phyloP scores from a whole-genome alignment of 2,329 filamentous ascomycete species.

The Rhynchosporium secalis region DNA sequence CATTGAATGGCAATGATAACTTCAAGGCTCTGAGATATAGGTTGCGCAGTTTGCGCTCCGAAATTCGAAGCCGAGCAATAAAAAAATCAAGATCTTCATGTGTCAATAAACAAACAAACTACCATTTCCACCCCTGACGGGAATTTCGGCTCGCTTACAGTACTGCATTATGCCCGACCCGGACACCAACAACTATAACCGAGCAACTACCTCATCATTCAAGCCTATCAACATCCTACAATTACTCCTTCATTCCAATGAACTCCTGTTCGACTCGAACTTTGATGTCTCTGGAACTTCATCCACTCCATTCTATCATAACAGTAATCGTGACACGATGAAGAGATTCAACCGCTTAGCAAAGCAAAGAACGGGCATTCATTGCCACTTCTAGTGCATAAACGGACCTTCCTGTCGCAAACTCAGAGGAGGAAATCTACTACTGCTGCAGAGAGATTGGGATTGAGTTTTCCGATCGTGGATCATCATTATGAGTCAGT shows the following conservation, averaged over 20 bases:
- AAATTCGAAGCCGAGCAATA: too few species aligned
- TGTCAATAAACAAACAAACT: neutral
- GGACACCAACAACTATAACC: neutral
- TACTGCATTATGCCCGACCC: slow-evolving; percentile 3
- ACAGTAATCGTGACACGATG: neutral
- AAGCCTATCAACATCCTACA: neutral
- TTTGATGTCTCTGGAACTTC: too few species aligned
- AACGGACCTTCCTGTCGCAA: slow-evolving; percentile 32
- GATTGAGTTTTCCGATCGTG: slow-evolving; percentile 24
- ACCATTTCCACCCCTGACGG: neutral
- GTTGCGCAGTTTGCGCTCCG: too few species aligned
- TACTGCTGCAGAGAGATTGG: slow-evolving; percentile 12
- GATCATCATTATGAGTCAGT: slow-evolving; percentile 30
- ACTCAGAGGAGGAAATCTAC: slow-evolving; percentile 22
- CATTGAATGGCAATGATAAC: too few species aligned
- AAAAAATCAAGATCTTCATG: too few species aligned
- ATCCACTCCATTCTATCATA: too few species aligned
- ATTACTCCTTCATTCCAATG: neutral
- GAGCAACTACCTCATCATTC: slow-evolving; percentile 1
- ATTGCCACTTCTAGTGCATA: neutral
- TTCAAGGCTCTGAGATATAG: too few species aligned
- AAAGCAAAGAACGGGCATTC: neutral
- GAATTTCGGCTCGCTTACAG: slow-evolving; percentile 2
- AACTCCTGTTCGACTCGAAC: neutral
- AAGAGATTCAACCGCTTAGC: neutral